Evolutionary conservation across 352 stramenopile species (phyloP), one percentile per base, ranked within the genome.

Genomic region (Phytophthora pini): DNA sequence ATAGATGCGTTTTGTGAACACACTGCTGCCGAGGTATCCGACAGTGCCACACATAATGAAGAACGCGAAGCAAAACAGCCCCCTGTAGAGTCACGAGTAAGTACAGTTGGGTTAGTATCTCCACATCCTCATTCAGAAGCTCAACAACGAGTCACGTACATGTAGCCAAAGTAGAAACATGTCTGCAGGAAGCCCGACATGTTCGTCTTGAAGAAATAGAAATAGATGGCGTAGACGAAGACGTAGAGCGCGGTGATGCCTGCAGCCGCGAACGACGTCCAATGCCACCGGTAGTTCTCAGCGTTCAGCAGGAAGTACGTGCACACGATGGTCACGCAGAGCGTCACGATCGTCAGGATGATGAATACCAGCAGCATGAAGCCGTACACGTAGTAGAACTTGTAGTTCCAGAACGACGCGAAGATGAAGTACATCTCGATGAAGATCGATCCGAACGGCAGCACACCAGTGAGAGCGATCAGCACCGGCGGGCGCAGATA

Each of bases 371-470:
- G 87, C 57, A 99, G 84, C 78, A 99, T 96, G 77, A 99, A 99
- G 49, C 97, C 97, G 79, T 99, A 99, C 12, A 99, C 98, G 79
- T 99, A 99, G 83, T 99, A 99, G 80, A 99, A 99, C 82, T 99
- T 99, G 93, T 99, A 99, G 79, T 98, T 99, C 98, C 98, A 99
- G 65, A 99, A 98, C 39, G 95, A 99, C 5, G 98, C 98, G 72
- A 99, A 98, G 73, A 99, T 99, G 87, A 99, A 99, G 81, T 99
- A 99, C 78, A 99, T 98, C 82, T 99, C 98, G 72, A 99, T 99
- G 74, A 99, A 99, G 74, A 99, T 99, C 44, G 91, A 98, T 38
- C 97, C 98, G 56, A 99, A 99, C 39, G 96, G 98, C 13, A 99
- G 79, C n/a, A 99, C 85, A 22, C 98, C 98, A 38, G 97, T 98